Conservation (phyloP, 768 basidiomycete species). For the Mycena vulgaris region DNA sequence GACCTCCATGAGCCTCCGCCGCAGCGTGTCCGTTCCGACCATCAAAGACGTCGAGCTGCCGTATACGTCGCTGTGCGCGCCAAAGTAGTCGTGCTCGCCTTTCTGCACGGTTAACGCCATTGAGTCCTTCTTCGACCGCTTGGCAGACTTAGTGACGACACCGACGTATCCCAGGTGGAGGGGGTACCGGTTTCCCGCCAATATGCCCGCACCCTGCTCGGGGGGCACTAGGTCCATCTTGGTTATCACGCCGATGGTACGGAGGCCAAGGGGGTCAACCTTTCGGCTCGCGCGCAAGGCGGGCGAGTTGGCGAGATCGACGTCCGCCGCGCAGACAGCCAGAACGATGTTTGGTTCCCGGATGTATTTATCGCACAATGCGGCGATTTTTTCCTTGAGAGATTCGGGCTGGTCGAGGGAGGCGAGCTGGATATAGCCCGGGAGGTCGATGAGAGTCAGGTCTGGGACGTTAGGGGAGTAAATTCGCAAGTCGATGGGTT, state of each 20-base stretch:
- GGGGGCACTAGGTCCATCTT: slow-evolving; percentile 98
- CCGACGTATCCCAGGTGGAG: slow-evolving; percentile 97
- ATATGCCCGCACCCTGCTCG: slow-evolving; percentile 84
- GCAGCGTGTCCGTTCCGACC: slow-evolving; percentile 93
- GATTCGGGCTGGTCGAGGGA: slow-evolving; percentile 96
- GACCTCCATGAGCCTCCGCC: slow-evolving; percentile 95
- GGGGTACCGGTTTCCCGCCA: slow-evolving; percentile 95
- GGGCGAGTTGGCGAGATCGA: slow-evolving; percentile 98
- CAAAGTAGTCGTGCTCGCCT: slow-evolving; percentile 80
- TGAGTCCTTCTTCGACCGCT: slow-evolving; percentile 66
- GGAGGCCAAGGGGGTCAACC: slow-evolving; percentile 94
- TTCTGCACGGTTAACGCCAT: slow-evolving; percentile 65
- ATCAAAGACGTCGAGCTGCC: slow-evolving; percentile 76
- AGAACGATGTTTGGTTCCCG: slow-evolving; percentile 99
- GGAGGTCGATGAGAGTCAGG: slow-evolving; percentile 96
- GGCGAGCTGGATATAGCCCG: slow-evolving; percentile 96
- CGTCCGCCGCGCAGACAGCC: slow-evolving; percentile 98
- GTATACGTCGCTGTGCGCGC: slow-evolving; percentile 73
- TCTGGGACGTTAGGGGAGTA: slow-evolving; percentile 97
- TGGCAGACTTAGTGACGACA: slow-evolving; percentile 89
- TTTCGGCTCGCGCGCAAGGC: slow-evolving; percentile 93
- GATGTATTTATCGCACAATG: slow-evolving; percentile 96
- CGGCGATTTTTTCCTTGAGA: slow-evolving; percentile 92
- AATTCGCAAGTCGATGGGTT: slow-evolving; percentile 97
- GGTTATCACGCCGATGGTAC: slow-evolving; percentile 97